Evolutionary conservation across 345 rosid genomes (phyloP), one percentile per base, ranked within the genome.

Genomic region (Aurinia saxatilis): DNA sequence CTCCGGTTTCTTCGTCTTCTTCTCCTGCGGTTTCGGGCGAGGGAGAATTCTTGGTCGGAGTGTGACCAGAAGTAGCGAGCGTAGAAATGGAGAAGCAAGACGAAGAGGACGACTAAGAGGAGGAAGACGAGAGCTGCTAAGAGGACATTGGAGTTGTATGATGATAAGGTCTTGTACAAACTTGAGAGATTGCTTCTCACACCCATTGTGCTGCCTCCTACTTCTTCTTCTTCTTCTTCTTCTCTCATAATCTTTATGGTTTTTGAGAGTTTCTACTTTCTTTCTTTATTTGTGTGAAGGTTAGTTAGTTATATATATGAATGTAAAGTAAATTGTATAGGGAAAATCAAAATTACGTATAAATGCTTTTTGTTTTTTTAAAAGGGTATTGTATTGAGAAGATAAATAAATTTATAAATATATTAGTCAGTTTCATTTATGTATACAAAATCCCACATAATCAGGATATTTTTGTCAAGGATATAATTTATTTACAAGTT

Each of bases 61-160:
- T 72, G 81, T 6, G 81, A 73, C 60, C 82, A 73, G 84, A 78
- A 81, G 75, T 81, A 85, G 56, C 75, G 79, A 72, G 97, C 91
- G 55, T 90, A 90, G 73, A 90, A 65, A 63, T 90, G 93, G 66
- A 90, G 95, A 59, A 90, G 81, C 45, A 87, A 37, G 50, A 90
- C 87, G 48, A 87, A 85, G 68, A 90, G 86, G 70, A 87, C 79
- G 6, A 84, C 93, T 10, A 87, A 52, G 17, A 90, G 91, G 2
- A 90, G 78, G 25, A 84, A 82, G 48, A 83, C 79, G 10, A 87
- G 63, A 8, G 95, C 95, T 13, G 93, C 97, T 1, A 90, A 78
- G 77, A 85, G 68, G 3, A 81, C 79, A 66, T 87, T 83, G 49
- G 82, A 79, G 45, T 85, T 79, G 73, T 83, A 85, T 9, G 92